phyloP scores from a whole-genome alignment of 1,284 basidiomycete genomes.

The Malassezia pachydermatis region DNA sequence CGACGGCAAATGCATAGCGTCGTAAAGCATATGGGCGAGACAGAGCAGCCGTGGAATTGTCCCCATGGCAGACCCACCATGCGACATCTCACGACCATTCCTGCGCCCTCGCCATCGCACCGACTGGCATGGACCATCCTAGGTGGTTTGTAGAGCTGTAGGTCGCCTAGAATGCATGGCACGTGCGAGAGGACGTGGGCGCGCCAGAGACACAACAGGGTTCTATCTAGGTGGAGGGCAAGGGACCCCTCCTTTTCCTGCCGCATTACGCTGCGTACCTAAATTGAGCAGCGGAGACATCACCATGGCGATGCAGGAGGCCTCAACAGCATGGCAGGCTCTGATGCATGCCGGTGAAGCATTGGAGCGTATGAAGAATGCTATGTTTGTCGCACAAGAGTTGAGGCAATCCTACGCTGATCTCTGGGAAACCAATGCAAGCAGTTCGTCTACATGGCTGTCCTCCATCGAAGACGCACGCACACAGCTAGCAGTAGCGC shows the following conservation, averaged over 20 bases:
- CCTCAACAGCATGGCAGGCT: constrained; percentile 4
- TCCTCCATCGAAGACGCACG: constrained; percentile 7
- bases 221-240: too few species aligned
- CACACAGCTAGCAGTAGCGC: constrained; percentile 3
- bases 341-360: constrained; percentile 4
- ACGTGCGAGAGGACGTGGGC: constrained; percentile 2
- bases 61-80: constrained; percentile 93
- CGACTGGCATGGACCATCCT: constrained; percentile 8
- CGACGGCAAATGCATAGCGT: constrained; percentile 67
- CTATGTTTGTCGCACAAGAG: constrained; percentile 11
- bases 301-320: too few species aligned
- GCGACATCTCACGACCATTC: constrained; percentile 52
- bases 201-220: too few species aligned
- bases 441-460: background rate
- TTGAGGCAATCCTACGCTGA: constrained; percentile 1
- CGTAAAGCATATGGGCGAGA: constrained; percentile 80
- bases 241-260: too few species aligned
- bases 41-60: constrained; percentile 95
- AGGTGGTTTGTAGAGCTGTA: background rate
- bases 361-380: constrained; percentile 10
- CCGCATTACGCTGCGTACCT: too few species aligned
- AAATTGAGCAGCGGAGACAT: too few species aligned
- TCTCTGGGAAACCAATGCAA: constrained; percentile 8
- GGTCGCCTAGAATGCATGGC: too few species aligned
- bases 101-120: background rate